phyloP scores from a whole-genome alignment of 768 basidiomycete species.

The Scleroderma bovista region DNA sequence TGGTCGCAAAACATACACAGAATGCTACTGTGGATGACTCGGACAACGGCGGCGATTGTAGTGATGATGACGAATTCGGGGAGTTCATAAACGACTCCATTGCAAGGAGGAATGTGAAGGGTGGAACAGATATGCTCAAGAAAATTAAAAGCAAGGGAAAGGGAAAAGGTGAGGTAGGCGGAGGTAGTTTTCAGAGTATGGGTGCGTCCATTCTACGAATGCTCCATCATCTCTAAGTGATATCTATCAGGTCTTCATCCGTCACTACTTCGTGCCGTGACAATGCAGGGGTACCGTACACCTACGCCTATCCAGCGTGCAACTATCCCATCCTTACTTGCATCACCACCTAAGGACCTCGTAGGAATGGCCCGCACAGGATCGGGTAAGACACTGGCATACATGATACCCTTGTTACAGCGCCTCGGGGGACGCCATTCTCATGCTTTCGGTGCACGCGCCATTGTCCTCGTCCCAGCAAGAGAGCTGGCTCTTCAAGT shows the following conservation, averaged over 20 bases:
- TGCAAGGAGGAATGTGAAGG: conserved; percentile 64
- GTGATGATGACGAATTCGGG: conserved; percentile 53
- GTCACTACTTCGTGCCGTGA: conserved; percentile 74
- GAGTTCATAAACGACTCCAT: conserved; percentile 67
- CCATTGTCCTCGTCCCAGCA: conserved; percentile 84
- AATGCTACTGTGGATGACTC: neutral
- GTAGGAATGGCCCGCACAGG: conserved; percentile 99
- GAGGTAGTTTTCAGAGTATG: conserved; percentile 96
- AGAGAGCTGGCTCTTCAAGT: conserved; percentile 94
- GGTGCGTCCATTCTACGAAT: conserved; percentile 43
- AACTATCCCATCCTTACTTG: conserved; percentile 78
- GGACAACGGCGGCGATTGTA: conserved; percentile 19
- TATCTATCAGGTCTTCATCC: conserved; percentile 66
- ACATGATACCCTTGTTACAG: conserved; percentile 87
- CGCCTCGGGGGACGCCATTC: conserved; percentile 79
- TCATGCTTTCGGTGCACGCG: conserved; percentile 75
- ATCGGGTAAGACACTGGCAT: conserved; percentile 95
- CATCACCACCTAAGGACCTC: conserved; percentile 83
- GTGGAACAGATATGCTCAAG: conserved; percentile 72
- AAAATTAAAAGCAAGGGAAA: conserved; percentile 71
- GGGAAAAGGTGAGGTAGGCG: conserved; percentile 75
- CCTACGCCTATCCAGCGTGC: conserved; percentile 96
- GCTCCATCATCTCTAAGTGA: neutral
- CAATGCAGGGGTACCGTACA: conserved; percentile 87
- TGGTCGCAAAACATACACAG: conserved; percentile 43